Evolutionary conservation across 164 flowering plant species (phyloP).

Genomic region (Annona cherimola): DNA sequence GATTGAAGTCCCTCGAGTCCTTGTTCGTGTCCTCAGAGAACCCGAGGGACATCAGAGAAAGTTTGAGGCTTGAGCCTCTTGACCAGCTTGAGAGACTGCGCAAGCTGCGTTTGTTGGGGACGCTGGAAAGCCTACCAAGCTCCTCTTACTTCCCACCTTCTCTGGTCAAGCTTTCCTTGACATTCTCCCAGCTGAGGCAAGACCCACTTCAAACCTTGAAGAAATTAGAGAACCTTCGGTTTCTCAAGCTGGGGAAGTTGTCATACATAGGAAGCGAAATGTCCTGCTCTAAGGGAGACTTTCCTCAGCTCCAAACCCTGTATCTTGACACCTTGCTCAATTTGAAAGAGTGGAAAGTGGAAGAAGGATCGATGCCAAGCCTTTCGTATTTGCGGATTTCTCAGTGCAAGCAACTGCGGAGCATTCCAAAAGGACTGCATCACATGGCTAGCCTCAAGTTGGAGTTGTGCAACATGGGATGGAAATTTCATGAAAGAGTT

Average conservation of each 20-base stretch:
- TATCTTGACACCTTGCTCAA: background rate
- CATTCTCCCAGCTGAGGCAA: background rate
- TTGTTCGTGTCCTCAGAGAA: background rate
- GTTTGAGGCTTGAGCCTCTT: background rate
- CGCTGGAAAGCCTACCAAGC: background rate
- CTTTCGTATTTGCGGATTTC: background rate
- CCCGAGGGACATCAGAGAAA: background rate
- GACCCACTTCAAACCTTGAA: background rate
- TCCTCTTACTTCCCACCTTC: background rate
- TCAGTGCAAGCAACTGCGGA: conserved; percentile 17
- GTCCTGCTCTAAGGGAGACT: background rate
- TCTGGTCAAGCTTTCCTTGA: background rate
- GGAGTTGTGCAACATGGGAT: background rate
- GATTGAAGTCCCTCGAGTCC: background rate
- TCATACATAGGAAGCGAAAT: background rate
- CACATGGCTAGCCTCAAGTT: conserved; percentile 15
- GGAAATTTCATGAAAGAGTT: background rate
- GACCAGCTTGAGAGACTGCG: background rate
- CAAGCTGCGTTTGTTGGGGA: background rate
- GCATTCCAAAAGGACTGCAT: conserved; percentile 27
- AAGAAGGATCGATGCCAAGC: conserved; percentile 1
- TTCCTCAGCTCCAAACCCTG: background rate
- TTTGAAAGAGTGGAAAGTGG: background rate
- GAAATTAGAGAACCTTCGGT: background rate
- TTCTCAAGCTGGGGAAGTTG: background rate